Evolutionary conservation across 306 rosid species (phyloP).

Genomic region (Acacia confusa): DNA sequence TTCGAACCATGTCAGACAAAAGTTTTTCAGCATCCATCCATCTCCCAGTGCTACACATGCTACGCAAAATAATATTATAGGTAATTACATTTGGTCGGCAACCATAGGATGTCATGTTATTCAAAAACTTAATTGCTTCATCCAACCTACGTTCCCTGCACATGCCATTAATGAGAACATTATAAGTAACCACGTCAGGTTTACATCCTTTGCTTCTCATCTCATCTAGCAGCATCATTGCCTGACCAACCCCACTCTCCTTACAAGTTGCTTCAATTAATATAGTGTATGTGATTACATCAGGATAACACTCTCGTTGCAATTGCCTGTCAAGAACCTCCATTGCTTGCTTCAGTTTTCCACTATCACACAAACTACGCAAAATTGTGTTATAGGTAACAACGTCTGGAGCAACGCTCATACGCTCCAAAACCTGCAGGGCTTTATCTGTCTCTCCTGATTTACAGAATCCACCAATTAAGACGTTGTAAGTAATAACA

Average conservation of each 20-base stretch:
- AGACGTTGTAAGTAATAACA: slow-evolving; percentile 79
- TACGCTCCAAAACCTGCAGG: slow-evolving; percentile 68
- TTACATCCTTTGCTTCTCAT: slow-evolving; percentile 83
- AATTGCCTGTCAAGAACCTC: slow-evolving; percentile 78
- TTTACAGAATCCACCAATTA: slow-evolving; percentile 81
- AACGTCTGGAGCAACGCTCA: slow-evolving; percentile 88
- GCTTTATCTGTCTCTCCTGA: slow-evolving; percentile 85
- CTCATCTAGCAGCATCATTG: slow-evolving; percentile 86
- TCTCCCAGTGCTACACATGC: slow-evolving; percentile 90
- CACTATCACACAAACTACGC: slow-evolving; percentile 77
- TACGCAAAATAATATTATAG: slow-evolving; percentile 79
- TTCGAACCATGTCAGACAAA: slow-evolving; percentile 71
- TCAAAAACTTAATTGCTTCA: slow-evolving; percentile 77
- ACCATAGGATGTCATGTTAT: slow-evolving; percentile 60
- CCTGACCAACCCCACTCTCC: slow-evolving; percentile 83
- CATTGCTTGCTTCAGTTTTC: slow-evolving; percentile 86
- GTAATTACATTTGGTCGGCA: slow-evolving; percentile 81
- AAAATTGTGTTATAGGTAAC: slow-evolving; percentile 81
- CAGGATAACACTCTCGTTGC: slow-evolving; percentile 81
- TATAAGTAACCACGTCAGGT: slow-evolving; percentile 88
- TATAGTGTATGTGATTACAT: slow-evolving; percentile 86
- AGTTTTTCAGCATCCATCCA: slow-evolving; percentile 95
- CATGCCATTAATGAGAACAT: slow-evolving; percentile 88
- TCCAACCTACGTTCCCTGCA: slow-evolving; percentile 90
- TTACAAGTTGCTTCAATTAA: slow-evolving; percentile 94